Evolutionary conservation across 768 basidiomycete species (phyloP).

Genomic region (Boletus eberwhitei): DNA sequence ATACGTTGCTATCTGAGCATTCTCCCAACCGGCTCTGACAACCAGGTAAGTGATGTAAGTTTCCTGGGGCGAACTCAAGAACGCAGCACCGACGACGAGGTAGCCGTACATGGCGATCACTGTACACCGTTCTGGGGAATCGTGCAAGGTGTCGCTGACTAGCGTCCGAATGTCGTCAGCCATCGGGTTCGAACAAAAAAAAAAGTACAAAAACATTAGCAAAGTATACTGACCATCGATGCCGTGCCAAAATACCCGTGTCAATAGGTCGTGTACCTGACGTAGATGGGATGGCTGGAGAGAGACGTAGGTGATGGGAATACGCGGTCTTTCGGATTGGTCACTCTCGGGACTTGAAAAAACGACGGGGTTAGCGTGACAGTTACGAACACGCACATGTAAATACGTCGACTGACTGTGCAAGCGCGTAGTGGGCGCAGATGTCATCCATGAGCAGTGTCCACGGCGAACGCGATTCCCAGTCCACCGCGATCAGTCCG

Average conservation of each 20-base stretch:
- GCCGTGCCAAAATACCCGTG: conserved; percentile 71
- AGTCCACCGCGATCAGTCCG: conserved; percentile 58
- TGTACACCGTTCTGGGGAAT: conserved; percentile 68
- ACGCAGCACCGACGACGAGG: conserved; percentile 70
- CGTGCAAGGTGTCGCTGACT: conserved; percentile 72
- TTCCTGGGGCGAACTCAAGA: conserved; percentile 75
- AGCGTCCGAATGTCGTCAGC: neutral
- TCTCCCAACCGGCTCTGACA: conserved; percentile 80
- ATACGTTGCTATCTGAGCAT: conserved; percentile 73
- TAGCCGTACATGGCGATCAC: conserved; percentile 70
- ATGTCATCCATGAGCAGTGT: conserved; percentile 73
- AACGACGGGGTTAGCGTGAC: neutral
- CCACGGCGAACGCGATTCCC: conserved; percentile 72
- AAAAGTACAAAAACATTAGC: neutral
- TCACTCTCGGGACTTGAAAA: conserved; percentile 53
- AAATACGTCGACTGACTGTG: conserved; percentile 43
- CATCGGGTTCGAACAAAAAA: neutral
- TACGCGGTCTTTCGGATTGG: conserved; percentile 37
- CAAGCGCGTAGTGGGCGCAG: conserved; percentile 55
- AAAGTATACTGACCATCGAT: conserved; percentile 54
- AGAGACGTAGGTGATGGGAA: conserved; percentile 61
- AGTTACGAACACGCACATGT: neutral
- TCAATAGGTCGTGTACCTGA: conserved; percentile 71
- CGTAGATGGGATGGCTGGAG: conserved; percentile 57
- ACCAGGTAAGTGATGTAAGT: conserved; percentile 82